Evolutionary conservation across 2,329 filamentous ascomycete species (phyloP).

Genomic region (Hymenoscyphus linearis): DNA sequence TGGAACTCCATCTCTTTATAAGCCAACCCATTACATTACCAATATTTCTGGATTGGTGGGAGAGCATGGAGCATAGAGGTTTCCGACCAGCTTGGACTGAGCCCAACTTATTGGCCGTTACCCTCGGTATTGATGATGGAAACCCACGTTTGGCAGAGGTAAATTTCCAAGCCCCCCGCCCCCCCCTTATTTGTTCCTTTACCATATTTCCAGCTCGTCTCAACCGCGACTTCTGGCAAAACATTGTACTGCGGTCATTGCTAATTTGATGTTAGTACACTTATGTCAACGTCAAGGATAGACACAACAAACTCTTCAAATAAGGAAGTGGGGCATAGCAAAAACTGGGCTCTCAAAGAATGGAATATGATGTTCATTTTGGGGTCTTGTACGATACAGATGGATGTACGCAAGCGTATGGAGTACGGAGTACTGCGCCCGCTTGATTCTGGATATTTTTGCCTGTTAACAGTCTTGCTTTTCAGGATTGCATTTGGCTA

Average conservation of each 20-base stretch:
- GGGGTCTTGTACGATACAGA: background rate
- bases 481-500: background rate
- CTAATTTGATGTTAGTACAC: background rate
- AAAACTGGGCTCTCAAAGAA: background rate
- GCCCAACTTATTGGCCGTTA: constrained; percentile 25
- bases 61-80: constrained; percentile 27
- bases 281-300: background rate
- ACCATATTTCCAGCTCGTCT: too few relatives aligned
- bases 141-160: constrained; percentile 21
- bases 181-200: background rate
- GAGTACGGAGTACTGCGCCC: background rate
- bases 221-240: background rate
- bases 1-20: constrained; percentile 25
- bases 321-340: background rate
- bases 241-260: background rate
- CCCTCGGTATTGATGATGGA: constrained; percentile 17
- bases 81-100: constrained; percentile 28
- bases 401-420: too few relatives aligned
- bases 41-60: constrained; percentile 29
- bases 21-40: constrained; percentile 15
- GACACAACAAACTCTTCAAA: constrained; percentile 1
- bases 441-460: background rate
- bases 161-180: background rate
- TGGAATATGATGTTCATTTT: background rate
- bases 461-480: background rate